Conservation (phyloP, 169 alveolate species). For the Plasmodium relictum region DNA sequence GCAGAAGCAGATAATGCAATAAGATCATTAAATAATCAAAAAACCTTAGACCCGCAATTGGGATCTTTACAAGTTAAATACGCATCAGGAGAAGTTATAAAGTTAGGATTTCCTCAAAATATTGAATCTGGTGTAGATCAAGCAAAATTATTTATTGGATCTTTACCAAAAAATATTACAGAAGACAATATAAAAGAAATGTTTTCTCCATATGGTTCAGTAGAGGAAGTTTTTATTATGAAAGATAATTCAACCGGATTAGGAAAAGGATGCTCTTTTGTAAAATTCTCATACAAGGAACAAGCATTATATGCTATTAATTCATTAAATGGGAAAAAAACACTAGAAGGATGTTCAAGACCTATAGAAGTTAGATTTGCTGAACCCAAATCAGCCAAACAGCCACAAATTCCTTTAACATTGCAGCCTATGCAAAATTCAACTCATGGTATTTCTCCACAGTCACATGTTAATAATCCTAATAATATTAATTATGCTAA, state of each 20-base stretch:
- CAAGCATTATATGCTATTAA: slow-evolving; percentile 92
- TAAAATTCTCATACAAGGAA: slow-evolving; percentile 90
- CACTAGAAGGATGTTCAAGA: slow-evolving; percentile 88
- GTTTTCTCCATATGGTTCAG: slow-evolving; percentile 89
- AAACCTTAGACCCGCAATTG: slow-evolving; percentile 87
- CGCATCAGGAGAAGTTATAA: slow-evolving; percentile 92
- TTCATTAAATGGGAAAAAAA: slow-evolving; percentile 85
- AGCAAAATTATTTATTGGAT: slow-evolving; percentile 92
- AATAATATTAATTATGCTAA: slow-evolving; percentile 51
- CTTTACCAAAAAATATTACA: slow-evolving; percentile 88
- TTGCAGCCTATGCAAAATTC: slow-evolving; percentile 68
- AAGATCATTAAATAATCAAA: slow-evolving; percentile 87
- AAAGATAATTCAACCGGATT: slow-evolving; percentile 89
- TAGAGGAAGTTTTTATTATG: slow-evolving; percentile 91
- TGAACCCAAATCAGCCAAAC: slow-evolving; percentile 83
- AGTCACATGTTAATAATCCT: slow-evolving; percentile 42
- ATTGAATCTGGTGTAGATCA: slow-evolving; percentile 84
- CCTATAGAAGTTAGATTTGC: slow-evolving; percentile 94
- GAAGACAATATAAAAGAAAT: slow-evolving; percentile 89
- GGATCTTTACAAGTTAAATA: slow-evolving; percentile 92
- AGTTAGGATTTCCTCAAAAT: slow-evolving; percentile 90
- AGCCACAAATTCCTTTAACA: slow-evolving; percentile 60
- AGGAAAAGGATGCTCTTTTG: slow-evolving; percentile 93
- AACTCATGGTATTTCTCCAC: slow-evolving; percentile 66
- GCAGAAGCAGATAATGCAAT: slow-evolving; percentile 94